Evolutionary conservation across 2,329 filamentous ascomycete species (phyloP), one percentile per base, ranked within the genome.

Genomic region (Ophiognomonia clavigignenti-juglandacearum): DNA sequence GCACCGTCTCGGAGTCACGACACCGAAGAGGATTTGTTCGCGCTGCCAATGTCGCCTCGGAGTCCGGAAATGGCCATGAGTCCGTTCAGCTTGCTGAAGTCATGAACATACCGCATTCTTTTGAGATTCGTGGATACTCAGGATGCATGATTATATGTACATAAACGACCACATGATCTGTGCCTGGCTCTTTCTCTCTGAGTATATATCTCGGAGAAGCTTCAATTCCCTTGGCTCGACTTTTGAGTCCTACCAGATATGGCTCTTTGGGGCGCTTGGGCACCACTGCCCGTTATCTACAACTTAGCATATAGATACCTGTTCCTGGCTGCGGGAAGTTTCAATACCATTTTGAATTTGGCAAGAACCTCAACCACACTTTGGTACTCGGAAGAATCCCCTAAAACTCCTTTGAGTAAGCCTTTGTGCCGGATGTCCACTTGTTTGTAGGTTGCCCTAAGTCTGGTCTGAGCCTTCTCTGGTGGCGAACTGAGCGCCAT

Each of bases 41-140:
- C 89, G 0, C 76, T 95, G 43, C 89, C 88, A 2, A 81, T 96
- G 68, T 92, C 87, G 59, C 90, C 90, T 1, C 75, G 90, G 42
- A 91, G 87, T 58, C 90, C 90, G 0, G 89, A 95, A 56, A 89
- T 93, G 73, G 82, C 83, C 44, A 87, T 83, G 57, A 91, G 87
- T 60, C 90, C 89, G 0, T 96, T 96, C 60, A 81, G 77, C 56
- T 67, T 78, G 22, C 53, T 78, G 29, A 52, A 49, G 24, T 52
- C 46, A 31, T 52, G 42, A 32, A n/a, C 27, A 39, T 20, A 38
- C 8, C 31, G 14, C 31, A n/a, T 16, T 4, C 31, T 34, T n/a
- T n/a, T n/a, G 10, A n/a, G 29, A 7, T 16, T 8, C 14, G 31
- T 8, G 16, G 31, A 9, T n/a, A n/a, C 14, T 16, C 6, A 7